phyloP scores from a whole-genome alignment of 2,329 filamentous ascomycete species.

The Ceratocystis albifundus region DNA sequence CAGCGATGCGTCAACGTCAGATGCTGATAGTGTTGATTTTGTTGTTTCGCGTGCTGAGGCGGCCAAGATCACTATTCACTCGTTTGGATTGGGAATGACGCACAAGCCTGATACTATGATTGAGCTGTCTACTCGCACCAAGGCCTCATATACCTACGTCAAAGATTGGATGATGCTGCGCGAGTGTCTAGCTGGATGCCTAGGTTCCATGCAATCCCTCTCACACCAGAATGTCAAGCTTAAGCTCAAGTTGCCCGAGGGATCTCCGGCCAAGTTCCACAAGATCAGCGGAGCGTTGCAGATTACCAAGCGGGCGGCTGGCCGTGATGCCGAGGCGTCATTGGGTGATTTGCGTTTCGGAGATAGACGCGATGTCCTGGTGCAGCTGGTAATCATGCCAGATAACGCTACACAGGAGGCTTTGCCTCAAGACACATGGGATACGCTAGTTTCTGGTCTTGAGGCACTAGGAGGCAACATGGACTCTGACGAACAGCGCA shows the following conservation, averaged over 20 bases:
- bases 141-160: slow-evolving; percentile 94
- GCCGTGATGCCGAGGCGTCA: slow-evolving; percentile 83
- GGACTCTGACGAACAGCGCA: slow-evolving; percentile 74
- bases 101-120: slow-evolving; percentile 99
- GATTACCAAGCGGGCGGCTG: slow-evolving; percentile 90
- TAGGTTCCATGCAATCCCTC: slow-evolving; percentile 81
- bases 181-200: slow-evolving; percentile 85
- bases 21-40: slow-evolving; percentile 92
- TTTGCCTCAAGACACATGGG: slow-evolving; percentile 88
- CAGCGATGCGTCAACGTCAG: slow-evolving; percentile 90
- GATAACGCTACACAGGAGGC: slow-evolving; percentile 75
- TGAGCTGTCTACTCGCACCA: slow-evolving; percentile 85
- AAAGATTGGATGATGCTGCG: slow-evolving; percentile 99
- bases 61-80: slow-evolving; percentile 93
- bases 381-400: slow-evolving; percentile 83
- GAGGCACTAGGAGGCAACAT: slow-evolving; percentile 82
- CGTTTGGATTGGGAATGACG: slow-evolving; percentile 88
- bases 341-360: slow-evolving; percentile 89
- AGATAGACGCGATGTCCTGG: slow-evolving; percentile 85
- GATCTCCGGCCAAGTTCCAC: slow-evolving; percentile 93
- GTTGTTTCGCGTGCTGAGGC: slow-evolving; percentile 93
- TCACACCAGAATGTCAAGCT: slow-evolving; percentile 99
- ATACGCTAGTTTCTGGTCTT: slow-evolving; percentile 87
- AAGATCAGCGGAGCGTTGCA: slow-evolving; percentile 96
- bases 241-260: slow-evolving; percentile 85